A percentile compares a stretch with the other conserved stretches of the same genome.
Conservation (phyloP, 306 rosid species). For the Nissolia schottii region DNA sequence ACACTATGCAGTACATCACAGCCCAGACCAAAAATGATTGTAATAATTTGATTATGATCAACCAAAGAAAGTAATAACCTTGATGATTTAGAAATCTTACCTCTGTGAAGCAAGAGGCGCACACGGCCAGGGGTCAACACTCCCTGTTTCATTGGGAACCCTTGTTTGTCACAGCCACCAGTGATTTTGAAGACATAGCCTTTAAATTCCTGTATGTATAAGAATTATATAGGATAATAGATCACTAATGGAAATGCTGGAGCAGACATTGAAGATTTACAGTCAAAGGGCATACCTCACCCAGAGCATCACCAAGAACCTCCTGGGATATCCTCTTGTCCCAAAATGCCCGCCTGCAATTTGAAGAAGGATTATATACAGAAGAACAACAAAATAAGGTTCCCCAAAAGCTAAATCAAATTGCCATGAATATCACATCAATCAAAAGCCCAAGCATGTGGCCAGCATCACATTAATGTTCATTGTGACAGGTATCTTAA, state of each 20-base stretch:
- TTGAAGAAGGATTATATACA: background rate
- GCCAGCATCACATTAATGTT: background rate
- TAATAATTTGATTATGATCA: background rate
- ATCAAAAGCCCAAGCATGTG: background rate
- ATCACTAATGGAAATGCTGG: background rate
- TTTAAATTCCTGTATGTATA: slow-evolving; percentile 20
- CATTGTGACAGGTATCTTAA: background rate
- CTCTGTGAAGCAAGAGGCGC: slow-evolving; percentile 35
- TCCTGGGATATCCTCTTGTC: slow-evolving; percentile 44
- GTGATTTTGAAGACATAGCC: slow-evolving; percentile 40
- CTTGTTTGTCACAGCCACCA: slow-evolving; percentile 39
- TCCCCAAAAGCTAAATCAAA: background rate
- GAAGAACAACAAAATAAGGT: background rate
- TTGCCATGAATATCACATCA: background rate
- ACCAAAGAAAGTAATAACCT: background rate
- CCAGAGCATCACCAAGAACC: slow-evolving; percentile 33
- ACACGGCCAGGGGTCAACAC: slow-evolving; percentile 43
- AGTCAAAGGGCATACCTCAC: slow-evolving; percentile 16
- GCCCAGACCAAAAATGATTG: background rate
- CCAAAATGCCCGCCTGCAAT: slow-evolving; percentile 33
- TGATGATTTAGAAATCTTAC: background rate
- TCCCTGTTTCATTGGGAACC: slow-evolving; percentile 44
- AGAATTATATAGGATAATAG: background rate
- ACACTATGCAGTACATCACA: background rate
- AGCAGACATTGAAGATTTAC: background rate